Conservation (phyloP, 2,329 filamentous ascomycete genomes). For the Fusarium veterinarium region DNA sequence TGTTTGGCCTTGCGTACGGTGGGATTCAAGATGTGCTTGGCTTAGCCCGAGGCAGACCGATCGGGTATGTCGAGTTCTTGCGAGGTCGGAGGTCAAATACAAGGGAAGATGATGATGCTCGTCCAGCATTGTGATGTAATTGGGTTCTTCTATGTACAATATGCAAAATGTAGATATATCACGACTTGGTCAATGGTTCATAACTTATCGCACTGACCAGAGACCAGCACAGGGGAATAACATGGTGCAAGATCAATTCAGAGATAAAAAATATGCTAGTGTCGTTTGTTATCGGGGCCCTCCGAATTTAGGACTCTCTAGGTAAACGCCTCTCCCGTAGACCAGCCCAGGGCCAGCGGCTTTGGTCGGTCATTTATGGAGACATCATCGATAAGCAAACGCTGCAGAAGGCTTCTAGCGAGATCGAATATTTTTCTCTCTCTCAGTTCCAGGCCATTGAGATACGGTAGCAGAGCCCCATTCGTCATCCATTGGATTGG, state of each 20-base stretch:
- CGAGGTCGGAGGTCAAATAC: slow-evolving; percentile 54
- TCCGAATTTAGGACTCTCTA: slow-evolving; percentile 28
- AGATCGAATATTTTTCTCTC: slow-evolving; percentile 19
- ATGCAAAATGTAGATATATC: slow-evolving; percentile 9
- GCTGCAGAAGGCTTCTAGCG: slow-evolving; percentile 28
- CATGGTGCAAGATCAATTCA: not conserved
- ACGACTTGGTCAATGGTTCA: not conserved
- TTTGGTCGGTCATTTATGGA: slow-evolving; percentile 39
- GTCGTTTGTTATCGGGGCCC: slow-evolving; percentile 19
- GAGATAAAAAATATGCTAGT: slow-evolving; percentile 17
- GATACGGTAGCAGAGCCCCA: slow-evolving; percentile 32
- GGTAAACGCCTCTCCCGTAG: slow-evolving; percentile 36
- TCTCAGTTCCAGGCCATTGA: not conserved
- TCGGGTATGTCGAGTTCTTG: slow-evolving; percentile 79
- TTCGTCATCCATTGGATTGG: slow-evolving; percentile 1
- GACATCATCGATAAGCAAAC: slow-evolving; percentile 26
- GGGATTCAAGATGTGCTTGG: slow-evolving; percentile 81
- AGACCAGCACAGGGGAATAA: slow-evolving; percentile 7
- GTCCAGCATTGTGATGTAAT: slow-evolving; percentile 17
- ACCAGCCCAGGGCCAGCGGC: slow-evolving; percentile 24
- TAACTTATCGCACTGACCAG: not conserved
- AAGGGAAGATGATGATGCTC: slow-evolving; percentile 18
- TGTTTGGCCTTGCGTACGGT: slow-evolving; percentile 84
- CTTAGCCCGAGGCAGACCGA: slow-evolving; percentile 74
- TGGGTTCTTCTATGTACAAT: not conserved